A percentile compares a stretch with the other conserved stretches of the same genome.
phyloP scores from a whole-genome alignment of 192 early-diverging fungal genomes.

The Pilobolus umbonatus region DNA sequence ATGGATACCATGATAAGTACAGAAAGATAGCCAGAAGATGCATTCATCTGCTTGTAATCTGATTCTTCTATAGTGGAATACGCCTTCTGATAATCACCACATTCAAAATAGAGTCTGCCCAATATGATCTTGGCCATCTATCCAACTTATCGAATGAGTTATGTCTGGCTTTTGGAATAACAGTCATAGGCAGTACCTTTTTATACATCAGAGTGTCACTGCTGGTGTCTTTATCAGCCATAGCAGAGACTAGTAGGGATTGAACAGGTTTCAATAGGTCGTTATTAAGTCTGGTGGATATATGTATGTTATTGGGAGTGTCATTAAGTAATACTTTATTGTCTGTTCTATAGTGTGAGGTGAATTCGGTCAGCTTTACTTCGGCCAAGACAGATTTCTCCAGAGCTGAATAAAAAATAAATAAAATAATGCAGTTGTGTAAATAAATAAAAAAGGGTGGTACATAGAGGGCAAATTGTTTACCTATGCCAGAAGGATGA shows the following conservation, averaged over 20 bases:
- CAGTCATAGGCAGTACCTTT: not conserved
- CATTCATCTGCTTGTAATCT: slow-evolving; percentile 24
- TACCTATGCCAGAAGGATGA: slow-evolving; percentile 50
- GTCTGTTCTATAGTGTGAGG: not conserved
- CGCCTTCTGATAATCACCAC: slow-evolving; percentile 42
- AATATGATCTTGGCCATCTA: slow-evolving; percentile 47
- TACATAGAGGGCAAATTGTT: too few relatives aligned
- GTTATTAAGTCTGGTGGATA: slow-evolving; percentile 9
- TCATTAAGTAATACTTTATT: slow-evolving; percentile 17
- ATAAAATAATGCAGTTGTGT: not conserved
- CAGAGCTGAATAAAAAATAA: too few relatives aligned
- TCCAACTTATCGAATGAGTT: not conserved
- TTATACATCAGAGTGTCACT: not conserved
- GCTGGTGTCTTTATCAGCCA: not conserved
- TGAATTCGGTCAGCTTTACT: slow-evolving; percentile 19
- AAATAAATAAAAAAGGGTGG: not conserved
- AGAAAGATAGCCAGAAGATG: slow-evolving; percentile 48
- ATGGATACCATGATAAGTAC: slow-evolving; percentile 48
- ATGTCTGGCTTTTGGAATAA: not conserved
- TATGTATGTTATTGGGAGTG: slow-evolving; percentile 12
- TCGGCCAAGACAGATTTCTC: slow-evolving; percentile 43
- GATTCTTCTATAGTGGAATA: slow-evolving; percentile 27
- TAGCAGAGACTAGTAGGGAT: slow-evolving; percentile 17
- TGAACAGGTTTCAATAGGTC: slow-evolving; percentile 8
- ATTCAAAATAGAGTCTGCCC: slow-evolving; percentile 54